phyloP scores from a whole-genome alignment of 2,329 filamentous ascomycete genomes.

The Fusarium clavum region DNA sequence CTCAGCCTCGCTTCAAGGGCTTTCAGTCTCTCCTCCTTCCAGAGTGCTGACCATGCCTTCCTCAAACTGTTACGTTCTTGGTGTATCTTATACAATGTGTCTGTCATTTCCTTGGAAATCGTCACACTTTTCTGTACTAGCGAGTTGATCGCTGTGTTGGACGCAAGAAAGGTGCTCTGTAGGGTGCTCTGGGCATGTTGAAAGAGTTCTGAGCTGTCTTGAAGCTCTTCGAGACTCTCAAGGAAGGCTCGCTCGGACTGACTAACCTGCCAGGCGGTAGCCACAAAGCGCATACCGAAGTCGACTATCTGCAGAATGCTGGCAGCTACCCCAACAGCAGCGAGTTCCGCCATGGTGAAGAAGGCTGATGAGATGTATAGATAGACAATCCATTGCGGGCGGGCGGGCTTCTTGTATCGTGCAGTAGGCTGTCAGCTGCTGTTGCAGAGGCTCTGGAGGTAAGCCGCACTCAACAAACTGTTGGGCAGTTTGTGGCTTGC shows the following conservation, averaged over 20 bases:
- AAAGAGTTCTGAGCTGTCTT: neutral
- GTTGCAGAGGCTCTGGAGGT: neutral
- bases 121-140: constrained; percentile 1
- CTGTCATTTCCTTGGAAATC: neutral
- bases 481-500: neutral
- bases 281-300: constrained; percentile 17
- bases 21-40: constrained; percentile 10
- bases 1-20: neutral
- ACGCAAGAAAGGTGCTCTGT: neutral
- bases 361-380: fast-evolving
- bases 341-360: constrained; percentile 11
- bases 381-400: neutral
- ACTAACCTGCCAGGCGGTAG: neutral
- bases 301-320: constrained; percentile 16
- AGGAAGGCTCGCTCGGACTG: neutral
- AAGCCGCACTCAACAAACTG: neutral
- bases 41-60: constrained; percentile 1
- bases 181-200: neutral
- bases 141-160: neutral
- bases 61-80: neutral
- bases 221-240: neutral
- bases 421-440: neutral
- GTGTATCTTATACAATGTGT: neutral
- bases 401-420: neutral
- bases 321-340: constrained; percentile 3